Base-by-base conservation (phyloP, 306 rosid species). In the Glycine tomentella region DNA sequence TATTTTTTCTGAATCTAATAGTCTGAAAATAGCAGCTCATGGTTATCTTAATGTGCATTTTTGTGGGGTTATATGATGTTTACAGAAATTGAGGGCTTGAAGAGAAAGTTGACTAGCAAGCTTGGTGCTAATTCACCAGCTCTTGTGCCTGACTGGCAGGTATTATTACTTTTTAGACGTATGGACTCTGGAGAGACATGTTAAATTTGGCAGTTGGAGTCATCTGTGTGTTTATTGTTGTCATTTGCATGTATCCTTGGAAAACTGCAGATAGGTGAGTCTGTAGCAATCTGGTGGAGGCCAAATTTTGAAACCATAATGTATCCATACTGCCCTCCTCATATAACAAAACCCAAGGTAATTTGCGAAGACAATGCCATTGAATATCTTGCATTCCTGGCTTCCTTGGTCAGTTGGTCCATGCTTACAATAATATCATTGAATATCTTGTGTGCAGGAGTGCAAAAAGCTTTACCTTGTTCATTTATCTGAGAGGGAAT, bases 221-320 rank as follows among this genome's bases (percentile, higher is more conserved):
- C 42, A 38, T 79, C 34, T 40, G 16, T 38, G 8, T 74, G 33
- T 42, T 75, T 69, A n/a, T 58, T 80, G 36, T 69, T 64, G 52
- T 69, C 36, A 48, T 75, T 12, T 79, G 68, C 62, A 12, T 63
- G 71, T 25, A 52, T 66, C 14, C 57, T 45, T 55, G 58, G 57
- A 15, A 40, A 72, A 44, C 44, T 83, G 86, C 96, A 96, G 99
- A 93, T 93, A 52, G 99, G 99, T 71, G 99, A 96, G 70, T 93
- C 98, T 62, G 99, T 96, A 78, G 98, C 99, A 17, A 93, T 82
- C 88, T 96, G 99, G 99, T 96, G 99, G 99, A 93, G 99, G 84
- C 99, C 98, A 76, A 96, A 96, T 86, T 96, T 96, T 80, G 99
- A 96, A 81, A 96, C 97, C 80, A 91, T 92, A 20, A 93, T 96